Base-by-base conservation (phyloP, 73 alveolate species). In the Tetrahymena borealis region DNA sequence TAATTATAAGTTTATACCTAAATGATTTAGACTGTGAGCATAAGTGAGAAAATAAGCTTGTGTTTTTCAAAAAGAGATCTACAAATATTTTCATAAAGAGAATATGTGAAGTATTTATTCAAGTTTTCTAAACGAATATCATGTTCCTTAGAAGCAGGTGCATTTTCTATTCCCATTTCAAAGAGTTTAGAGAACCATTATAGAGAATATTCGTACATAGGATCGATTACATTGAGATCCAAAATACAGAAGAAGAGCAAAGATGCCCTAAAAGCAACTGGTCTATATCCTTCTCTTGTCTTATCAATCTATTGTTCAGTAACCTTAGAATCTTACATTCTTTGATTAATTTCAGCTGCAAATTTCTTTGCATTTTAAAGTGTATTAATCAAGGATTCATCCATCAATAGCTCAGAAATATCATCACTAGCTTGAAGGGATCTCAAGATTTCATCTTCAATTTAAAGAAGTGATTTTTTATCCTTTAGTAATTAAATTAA, bases 151-250 rank as follows among this genome's bases (percentile, higher is more conserved):
- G 99, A 95, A 85, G 98, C 97, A 1, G 99, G 99, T 1, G 99
- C 98, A 91, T 98, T 96, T 93, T 99, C 99, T 13, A 99, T 98
- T 90, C 99, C 98, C 91, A 95, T 90, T 94, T 99, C 99, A 93
- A 98, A 99, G 95, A 99, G 95, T 91, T 98, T 96, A 77, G 99
- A 97, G 95, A 98, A 99, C 99, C 99, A 99, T 97, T 99, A 99
- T 35, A 99, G 96, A 77, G 99, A 98, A 96, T 98, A 99, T 96
- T 99, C 99, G 93, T 99, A 99, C 99, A 98, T 97, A n/a, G 99
- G 99, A 78, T 97, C 99, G 90, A 95, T 95, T 32, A 95, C 94
- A 90, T 97, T 96, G 94, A 95, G 95, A 93, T 94, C 99, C 78
- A 96, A 95, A n/a, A 97, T 97, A 78, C 99, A 97, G 97, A 97